These are phyloP conservation scores for Laburnicola sp. DNA, from an alignment of 2,329 filamentous ascomycete species.

Conservation along the genomic window DNA sequence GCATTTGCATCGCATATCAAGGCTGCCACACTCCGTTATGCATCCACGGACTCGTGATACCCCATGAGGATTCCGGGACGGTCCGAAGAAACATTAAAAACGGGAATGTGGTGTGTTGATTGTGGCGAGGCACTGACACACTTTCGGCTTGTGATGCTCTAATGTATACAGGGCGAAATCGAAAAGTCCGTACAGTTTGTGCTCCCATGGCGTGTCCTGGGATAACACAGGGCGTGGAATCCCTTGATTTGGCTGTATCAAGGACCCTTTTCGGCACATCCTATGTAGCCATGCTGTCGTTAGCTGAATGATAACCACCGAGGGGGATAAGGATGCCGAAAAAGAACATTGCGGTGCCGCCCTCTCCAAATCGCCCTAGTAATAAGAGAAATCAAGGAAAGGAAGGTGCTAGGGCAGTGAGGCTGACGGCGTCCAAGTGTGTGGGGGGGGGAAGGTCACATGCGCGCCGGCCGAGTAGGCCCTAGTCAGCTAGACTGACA, in stretches of 20 bases:
- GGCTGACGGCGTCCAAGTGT: conserved; percentile 1
- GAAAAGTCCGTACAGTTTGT: no score
- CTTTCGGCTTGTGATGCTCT: neutral
- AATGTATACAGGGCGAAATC: no score
- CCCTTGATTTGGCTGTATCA: no score
- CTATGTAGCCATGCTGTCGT: neutral
- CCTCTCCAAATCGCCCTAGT: neutral
- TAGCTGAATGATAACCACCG: neutral
- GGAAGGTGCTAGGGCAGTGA: conserved; percentile 7
- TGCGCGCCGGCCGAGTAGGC: neutral
- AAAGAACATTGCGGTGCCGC: neutral
- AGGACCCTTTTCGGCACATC: neutral
- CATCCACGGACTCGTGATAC: neutral
- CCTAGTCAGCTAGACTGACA: conserved; percentile 1
- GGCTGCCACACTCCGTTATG: neutral
- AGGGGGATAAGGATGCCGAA: neutral
- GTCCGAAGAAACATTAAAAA: neutral
- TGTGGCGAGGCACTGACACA: neutral
- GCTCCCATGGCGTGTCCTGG: no score
- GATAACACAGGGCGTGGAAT: no score
- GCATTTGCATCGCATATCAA: neutral
- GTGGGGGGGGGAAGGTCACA: conserved; percentile 3
- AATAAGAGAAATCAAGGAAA: neutral
- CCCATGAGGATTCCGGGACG: conserved; percentile 1
- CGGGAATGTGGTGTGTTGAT: conserved; percentile 4